Evolutionary conservation across 495 filamentous ascomycete species (phyloP).

Genomic region (Aspergillus steynii): DNA sequence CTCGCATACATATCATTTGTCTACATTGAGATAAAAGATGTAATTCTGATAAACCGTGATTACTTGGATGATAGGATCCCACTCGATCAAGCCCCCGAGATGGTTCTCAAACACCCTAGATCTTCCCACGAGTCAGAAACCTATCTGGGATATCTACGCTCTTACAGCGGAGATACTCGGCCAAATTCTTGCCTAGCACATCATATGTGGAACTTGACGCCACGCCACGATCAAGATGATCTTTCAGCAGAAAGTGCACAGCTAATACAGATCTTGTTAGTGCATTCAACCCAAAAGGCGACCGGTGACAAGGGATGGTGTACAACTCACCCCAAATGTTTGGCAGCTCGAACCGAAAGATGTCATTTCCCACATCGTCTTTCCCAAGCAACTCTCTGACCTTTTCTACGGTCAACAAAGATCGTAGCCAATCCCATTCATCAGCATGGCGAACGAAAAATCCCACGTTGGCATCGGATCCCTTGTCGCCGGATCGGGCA

Average conservation of each 20-base stretch:
- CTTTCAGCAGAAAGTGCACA: constrained; percentile 47
- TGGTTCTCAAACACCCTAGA: background rate
- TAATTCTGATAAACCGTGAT: too few species aligned
- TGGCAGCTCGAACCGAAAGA: constrained; percentile 39
- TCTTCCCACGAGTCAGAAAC: constrained; percentile 1
- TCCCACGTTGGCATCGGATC: constrained; percentile 38
- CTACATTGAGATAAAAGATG: too few species aligned
- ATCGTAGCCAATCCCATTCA: constrained; percentile 43
- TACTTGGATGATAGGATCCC: too few species aligned
- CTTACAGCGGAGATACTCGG: constrained; percentile 39
- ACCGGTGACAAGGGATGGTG: background rate
- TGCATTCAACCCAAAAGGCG: background rate
- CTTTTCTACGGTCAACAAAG: constrained; percentile 30
- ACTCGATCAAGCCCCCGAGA: background rate
- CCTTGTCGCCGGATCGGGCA: constrained; percentile 45
- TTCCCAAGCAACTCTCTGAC: constrained; percentile 31
- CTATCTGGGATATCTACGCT: constrained; percentile 36
- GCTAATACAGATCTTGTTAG: constrained; percentile 12
- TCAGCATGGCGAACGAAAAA: constrained; percentile 36
- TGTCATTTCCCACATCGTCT: constrained; percentile 29
- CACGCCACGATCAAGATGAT: constrained; percentile 44
- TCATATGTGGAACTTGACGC: constrained; percentile 36
- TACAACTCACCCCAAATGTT: constrained; percentile 8
- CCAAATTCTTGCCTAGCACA: constrained; percentile 45
- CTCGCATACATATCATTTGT: too few species aligned